phyloP scores from a whole-genome alignment of 2,329 filamentous ascomycete genomes.

The Tolypocladium paradoxum region DNA sequence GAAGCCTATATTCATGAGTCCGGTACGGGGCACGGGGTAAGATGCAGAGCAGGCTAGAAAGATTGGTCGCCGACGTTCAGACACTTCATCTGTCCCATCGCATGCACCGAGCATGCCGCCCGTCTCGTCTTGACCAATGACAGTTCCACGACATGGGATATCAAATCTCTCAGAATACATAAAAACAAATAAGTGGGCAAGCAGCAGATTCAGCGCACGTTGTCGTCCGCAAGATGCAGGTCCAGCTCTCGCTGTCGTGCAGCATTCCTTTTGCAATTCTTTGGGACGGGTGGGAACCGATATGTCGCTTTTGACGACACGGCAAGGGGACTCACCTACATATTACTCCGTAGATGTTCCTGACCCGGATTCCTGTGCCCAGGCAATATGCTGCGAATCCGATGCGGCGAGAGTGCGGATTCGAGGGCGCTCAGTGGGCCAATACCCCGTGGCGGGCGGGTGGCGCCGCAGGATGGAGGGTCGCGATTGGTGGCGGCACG shows the following conservation, averaged over 20 bases:
- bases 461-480: not conserved
- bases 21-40: not conserved
- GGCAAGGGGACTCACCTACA: not conserved
- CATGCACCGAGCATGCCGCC: not conserved
- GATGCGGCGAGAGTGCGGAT: not conserved
- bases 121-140: not conserved
- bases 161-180: not conserved
- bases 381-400: not conserved
- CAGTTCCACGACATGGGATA: not conserved
- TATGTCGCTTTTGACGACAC: not conserved
- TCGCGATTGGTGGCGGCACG: conserved; percentile 2
- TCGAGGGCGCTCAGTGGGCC: not conserved
- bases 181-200: no score
- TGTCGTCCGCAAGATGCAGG: not conserved
- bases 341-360: not conserved
- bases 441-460: not conserved
- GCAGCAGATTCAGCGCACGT: not conserved
- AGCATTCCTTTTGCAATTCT: not conserved
- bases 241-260: not conserved
- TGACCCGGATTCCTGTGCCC: not conserved
- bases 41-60: not conserved
- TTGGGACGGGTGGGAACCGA: not conserved
- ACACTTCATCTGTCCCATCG: not conserved
- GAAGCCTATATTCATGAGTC: not conserved
- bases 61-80: not conserved